Evolutionary conservation across 352 stramenopile genomes (phyloP), one percentile per base, ranked within the genome.

Genomic region (Phytophthora tentaculata): DNA sequence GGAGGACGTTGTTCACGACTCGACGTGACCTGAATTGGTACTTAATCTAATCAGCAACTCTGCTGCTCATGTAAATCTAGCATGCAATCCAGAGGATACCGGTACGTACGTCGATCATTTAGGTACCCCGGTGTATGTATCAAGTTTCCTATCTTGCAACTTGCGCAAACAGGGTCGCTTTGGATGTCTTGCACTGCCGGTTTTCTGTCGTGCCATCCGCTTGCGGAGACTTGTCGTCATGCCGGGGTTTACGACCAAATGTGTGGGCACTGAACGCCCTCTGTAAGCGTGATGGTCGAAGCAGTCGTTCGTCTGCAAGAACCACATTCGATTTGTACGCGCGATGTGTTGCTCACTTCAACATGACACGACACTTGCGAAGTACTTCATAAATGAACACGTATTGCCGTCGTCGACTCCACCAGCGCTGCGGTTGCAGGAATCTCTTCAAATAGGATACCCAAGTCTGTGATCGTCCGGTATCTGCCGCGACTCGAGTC

Each of bases 221-320:
- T 58, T 48, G 24, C 49, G 26, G 24, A 64, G 45, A 69, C 41
- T 22, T 23, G 43, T 74, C 56, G 67, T 67, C 14, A 17, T 28
- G 50, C 14, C 61, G 56, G 8, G 50, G 67, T 67, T 74, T 74
- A 71, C 43, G 52, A 49, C 51, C 59, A 56, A 28, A 39, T 14
- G 32, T 39, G 32, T 39, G 32, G 32, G 8, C 44, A 51, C 51
- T 72, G 58, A 67, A 67, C 47, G 53, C 66, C 62, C 62, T 70
- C 63, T 70, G n/a, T 19, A 16, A 43, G 35, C n/a, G n/a, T n/a
- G n/a, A n/a, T n/a, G n/a, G 29, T 61, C 56, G 55, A 56, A 58
- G 56, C 56, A 67, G 32, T 63, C 61, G 22, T 22, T 57, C 44
- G 29, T 49, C 43, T 23, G 24, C 48, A 48, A 45, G 2, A 17